Evolutionary conservation across 1,284 basidiomycete genomes (phyloP), one percentile per base, ranked within the genome.

Genomic region (Wallemia ichthyophaga): DNA sequence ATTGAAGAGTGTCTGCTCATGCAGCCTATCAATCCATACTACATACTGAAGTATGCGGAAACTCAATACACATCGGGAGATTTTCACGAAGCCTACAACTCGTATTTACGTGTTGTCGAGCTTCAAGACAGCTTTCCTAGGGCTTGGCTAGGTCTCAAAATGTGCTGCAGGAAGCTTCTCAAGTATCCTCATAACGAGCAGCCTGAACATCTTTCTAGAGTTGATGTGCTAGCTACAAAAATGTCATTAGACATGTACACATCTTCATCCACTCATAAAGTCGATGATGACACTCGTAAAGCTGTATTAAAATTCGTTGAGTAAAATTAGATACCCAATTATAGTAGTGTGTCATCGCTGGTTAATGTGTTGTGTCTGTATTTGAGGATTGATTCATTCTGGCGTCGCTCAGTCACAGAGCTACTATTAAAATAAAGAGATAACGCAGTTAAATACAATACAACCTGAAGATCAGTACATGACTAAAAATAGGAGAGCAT

Each of bases 61-160:
- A 85, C 82, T 9, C 84, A 84, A 0, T 88, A 86, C 67, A 85
- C 85, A 0, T 73, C 77, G 9, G 81, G 75, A 2, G 79, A 85
- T 66, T 69, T 86, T 25, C 75, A 81, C 0, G 73, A 89, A 2
- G 80, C 88, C 1, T 74, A 87, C 61, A 87, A 87, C 69, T 81
- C 80, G 72, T 89, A 81, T 71, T 75, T 92, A 13, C 72, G 82
- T 53, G 81, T 80, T 1, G 73, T 84, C 17, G 89, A 94, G 67
- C 87, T 91, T 82, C 76, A 76, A 19, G 81, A 82, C 56, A 74
- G 75, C 13, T 80, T 81, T 55, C 71, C 28, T 7, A 72, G 84
- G 23, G 81, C 85, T 2, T 94, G 86, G 83, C 81, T 82, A 69
- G 87, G 86, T 2, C 75, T 88, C 25, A 87, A 88, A 68, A 72